phyloP scores from a whole-genome alignment of 2,329 filamentous ascomycete species.

The Cladosporium sp. region DNA sequence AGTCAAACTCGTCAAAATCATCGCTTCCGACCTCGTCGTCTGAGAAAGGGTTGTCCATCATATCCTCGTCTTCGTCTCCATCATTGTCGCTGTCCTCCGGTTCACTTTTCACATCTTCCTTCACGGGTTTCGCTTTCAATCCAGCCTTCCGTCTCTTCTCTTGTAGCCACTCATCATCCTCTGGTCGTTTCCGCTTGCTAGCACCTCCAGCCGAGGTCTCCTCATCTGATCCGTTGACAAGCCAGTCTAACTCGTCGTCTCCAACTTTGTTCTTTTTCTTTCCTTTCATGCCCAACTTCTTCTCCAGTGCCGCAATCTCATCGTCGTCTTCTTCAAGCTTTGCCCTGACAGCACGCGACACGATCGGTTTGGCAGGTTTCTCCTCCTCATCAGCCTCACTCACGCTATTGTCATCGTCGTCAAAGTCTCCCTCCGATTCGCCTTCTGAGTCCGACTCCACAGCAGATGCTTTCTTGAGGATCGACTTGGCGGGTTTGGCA shows the following conservation, averaged over 20 bases:
- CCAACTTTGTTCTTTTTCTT: conserved; percentile 75
- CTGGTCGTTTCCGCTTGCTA: conserved; percentile 56
- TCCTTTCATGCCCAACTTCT: conserved; percentile 77
- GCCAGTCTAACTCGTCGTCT: conserved; percentile 78
- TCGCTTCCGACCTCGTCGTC: conserved; percentile 37
- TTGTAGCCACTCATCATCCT: conserved; percentile 62
- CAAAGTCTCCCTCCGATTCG: conserved; percentile 23
- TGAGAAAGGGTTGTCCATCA: conserved; percentile 36
- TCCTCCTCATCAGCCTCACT: conserved; percentile 15
- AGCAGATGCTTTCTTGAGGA: conserved; percentile 36
- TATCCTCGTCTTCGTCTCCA: conserved; percentile 42
- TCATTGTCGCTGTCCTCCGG: conserved; percentile 32
- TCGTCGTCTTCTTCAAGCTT: conserved; percentile 78
- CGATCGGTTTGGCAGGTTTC: conserved; percentile 6
- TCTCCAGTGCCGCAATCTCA: conserved; percentile 84
- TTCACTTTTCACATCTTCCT: conserved; percentile 31
- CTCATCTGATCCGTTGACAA: conserved; percentile 64
- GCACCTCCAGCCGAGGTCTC: conserved; percentile 49
- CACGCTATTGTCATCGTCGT: conserved; percentile 16
- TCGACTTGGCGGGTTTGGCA: conserved; percentile 38
- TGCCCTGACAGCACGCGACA: conserved; percentile 33
- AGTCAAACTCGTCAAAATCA: conserved; percentile 33
- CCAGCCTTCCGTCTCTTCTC: conserved; percentile 58
- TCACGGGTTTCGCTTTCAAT: conserved; percentile 24
- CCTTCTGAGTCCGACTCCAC: conserved; percentile 20